Evolutionary conservation across 768 basidiomycete genomes (phyloP), one percentile per base, ranked within the genome.

Genomic region (Dictyophora rubrovolvata): DNA sequence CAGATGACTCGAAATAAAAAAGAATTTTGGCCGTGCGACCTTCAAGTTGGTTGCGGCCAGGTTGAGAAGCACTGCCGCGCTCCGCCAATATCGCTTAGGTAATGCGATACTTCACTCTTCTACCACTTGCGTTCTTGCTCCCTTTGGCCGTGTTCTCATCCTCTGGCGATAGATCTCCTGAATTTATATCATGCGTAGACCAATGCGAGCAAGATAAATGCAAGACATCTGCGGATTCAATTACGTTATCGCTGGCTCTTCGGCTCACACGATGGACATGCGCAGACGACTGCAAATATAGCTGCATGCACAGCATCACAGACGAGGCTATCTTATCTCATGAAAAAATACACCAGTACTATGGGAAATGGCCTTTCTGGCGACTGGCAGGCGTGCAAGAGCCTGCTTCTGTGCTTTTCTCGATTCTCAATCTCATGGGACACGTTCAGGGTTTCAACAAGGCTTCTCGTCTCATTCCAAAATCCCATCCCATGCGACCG

Each of bases 291-390:
- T 99, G 95, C 77, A 83, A 84, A 69, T 99, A 99, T 68, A 69
- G 68, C 3, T 99, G 96, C 73, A 91, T 87, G 82, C 91, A 93
- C 67, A 71, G 75, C 52, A 76, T 90, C 37, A 92, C 89, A 5
- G 79, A 82, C 62, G 66, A 71, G 8, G 81, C 82, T 35, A 63
- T 79, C n/a, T 54, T 63, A 34, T 64, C 60, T 5, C 79, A 80
- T 0, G 64, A 66, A 46, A 50, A 37, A 1, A 71, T 89, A 1
- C 80, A 88, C 48, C 93, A 96, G 64, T 94, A 89, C 70, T 82
- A 92, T 65, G 96, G 95, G 16, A 98, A 98, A 74, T 98, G 95
- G 95, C 91, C 94, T 0, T 98, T 99, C 69, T 87, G 85, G 81
- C 79, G 94, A 33, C 74, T 88, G 20, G 73, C 76, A n/a, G 91